These are phyloP conservation scores for Lasiosphaeriaceae sp. DNA, from an alignment of 495 filamentous ascomycete species.

Conservation along the genomic window DNA sequence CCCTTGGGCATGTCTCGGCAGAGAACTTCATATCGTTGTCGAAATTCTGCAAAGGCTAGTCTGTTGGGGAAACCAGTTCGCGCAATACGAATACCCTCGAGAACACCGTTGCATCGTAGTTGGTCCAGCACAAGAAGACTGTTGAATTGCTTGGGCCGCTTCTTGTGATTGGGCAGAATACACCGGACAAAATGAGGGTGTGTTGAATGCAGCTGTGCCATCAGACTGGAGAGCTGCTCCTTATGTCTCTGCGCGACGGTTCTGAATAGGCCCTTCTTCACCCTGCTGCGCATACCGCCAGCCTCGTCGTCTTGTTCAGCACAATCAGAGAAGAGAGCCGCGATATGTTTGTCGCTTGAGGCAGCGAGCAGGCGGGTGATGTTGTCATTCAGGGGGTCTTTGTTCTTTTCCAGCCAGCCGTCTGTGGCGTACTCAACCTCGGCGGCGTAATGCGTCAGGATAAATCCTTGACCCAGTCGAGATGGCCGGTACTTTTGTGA, in stretches of 20 bases:
- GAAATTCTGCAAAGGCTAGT: slow-evolving; percentile 87
- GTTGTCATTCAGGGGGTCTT: slow-evolving; percentile 97
- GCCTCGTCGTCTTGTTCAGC: slow-evolving; percentile 64
- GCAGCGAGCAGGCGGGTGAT: slow-evolving; percentile 80
- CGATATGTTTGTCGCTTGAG: slow-evolving; percentile 78
- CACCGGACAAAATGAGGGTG: slow-evolving; percentile 98
- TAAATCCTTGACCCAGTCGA: slow-evolving; percentile 85
- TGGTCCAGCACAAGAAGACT: slow-evolving; percentile 90
- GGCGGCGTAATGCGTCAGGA: slow-evolving; percentile 97
- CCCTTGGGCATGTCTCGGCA: slow-evolving; percentile 85
- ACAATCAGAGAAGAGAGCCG: slow-evolving; percentile 83
- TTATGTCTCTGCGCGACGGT: slow-evolving; percentile 98
- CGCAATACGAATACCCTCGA: slow-evolving; percentile 97
- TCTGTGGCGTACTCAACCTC: slow-evolving; percentile 96
- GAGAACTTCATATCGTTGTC: slow-evolving; percentile 95
- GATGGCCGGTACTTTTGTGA: slow-evolving; percentile 88
- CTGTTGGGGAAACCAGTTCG: slow-evolving; percentile 98
- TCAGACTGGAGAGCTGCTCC: slow-evolving; percentile 89
- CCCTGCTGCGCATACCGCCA: slow-evolving; percentile 67
- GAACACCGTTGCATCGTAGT: slow-evolving; percentile 94
- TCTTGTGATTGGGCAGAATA: slow-evolving; percentile 98
- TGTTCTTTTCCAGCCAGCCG: slow-evolving; percentile 98
- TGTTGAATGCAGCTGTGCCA: slow-evolving; percentile 92
- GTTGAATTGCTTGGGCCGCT: slow-evolving; percentile 88
- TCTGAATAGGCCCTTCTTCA: slow-evolving; percentile 96